phyloP scores from a whole-genome alignment of 306 rosid species.

The Pueraria montana region DNA sequence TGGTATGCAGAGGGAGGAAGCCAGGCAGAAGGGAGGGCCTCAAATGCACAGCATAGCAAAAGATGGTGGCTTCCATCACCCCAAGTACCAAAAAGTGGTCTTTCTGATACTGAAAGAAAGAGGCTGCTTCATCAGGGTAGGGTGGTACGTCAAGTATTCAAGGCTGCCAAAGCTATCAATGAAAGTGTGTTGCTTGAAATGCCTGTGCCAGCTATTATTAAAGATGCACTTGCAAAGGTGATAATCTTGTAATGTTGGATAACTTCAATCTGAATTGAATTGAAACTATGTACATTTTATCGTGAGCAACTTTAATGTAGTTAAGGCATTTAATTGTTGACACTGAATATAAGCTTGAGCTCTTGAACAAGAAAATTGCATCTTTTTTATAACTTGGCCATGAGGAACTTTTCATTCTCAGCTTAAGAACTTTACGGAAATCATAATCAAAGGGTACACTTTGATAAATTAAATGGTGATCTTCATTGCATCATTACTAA shows the following conservation, averaged over 20 bases:
- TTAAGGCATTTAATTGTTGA: neutral
- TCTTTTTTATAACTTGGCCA: neutral
- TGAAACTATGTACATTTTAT: conserved; percentile 29
- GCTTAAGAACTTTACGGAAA: neutral
- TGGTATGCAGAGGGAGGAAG: conserved; percentile 94
- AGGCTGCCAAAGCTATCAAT: conserved; percentile 90
- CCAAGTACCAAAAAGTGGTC: conserved; percentile 79
- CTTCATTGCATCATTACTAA: conserved; percentile 32
- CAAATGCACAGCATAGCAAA: conserved; percentile 58
- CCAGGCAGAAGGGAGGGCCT: conserved; percentile 74
- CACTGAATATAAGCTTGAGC: neutral
- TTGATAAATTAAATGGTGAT: conserved; percentile 1
- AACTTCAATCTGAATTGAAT: conserved; percentile 12
- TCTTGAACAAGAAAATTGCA: conserved; percentile 14
- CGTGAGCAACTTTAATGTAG: neutral
- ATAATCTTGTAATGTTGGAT: conserved; percentile 38
- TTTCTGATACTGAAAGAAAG: conserved; percentile 73
- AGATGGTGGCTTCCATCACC: conserved; percentile 97
- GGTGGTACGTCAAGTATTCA: conserved; percentile 83
- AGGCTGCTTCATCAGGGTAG: conserved; percentile 72
- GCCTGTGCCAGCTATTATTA: conserved; percentile 77
- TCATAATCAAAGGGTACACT: neutral
- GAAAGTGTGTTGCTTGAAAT: conserved; percentile 84
- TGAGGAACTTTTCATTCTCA: neutral
- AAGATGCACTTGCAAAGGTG: conserved; percentile 86